phyloP scores from a whole-genome alignment of 1,284 basidiomycete genomes.

The Porodaedalea pini region DNA sequence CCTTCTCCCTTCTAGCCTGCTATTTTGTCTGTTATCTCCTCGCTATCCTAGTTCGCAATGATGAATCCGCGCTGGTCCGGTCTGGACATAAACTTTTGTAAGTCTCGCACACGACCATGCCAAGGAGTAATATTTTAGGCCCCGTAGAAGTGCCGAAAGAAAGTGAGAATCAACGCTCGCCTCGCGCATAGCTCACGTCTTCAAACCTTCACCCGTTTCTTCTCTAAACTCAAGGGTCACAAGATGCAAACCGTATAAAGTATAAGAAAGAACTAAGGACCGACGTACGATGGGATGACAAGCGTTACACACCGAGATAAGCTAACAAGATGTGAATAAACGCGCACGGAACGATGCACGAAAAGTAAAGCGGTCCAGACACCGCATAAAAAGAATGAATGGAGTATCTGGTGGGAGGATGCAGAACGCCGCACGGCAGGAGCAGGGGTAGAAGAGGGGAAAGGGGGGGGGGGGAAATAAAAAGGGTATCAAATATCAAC shows the following conservation, averaged over 20 bases:
- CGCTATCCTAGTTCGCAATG: no score
- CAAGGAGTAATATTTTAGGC: no score
- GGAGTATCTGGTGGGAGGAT: slow-evolving; percentile 1
- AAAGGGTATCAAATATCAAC: slow-evolving; percentile 3
- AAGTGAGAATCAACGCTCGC: no score
- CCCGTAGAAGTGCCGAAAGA: no score
- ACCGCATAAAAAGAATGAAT: slow-evolving; percentile 12
- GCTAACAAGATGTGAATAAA: not conserved
- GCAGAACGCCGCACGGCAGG: slow-evolving; percentile 1
- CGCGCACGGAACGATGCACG: not conserved
- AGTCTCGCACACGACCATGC: no score
- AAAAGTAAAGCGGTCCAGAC: not conserved
- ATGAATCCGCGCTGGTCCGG: no score
- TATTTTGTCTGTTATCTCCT: no score
- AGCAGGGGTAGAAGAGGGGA: not conserved
- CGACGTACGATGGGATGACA: slow-evolving; percentile 15
- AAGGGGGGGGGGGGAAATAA: not conserved
- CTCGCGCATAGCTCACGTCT: no score
- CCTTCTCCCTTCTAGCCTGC: not conserved
- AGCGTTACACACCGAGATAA: not conserved
- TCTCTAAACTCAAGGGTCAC: no score
- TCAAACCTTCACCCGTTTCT: no score
- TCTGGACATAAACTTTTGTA: no score
- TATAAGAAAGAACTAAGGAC: slow-evolving; percentile 12
- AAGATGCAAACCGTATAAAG: slow-evolving; percentile 1